Evolutionary conservation across 78 protist species (phyloP).

Genomic region (Speleostelium caveatum): DNA sequence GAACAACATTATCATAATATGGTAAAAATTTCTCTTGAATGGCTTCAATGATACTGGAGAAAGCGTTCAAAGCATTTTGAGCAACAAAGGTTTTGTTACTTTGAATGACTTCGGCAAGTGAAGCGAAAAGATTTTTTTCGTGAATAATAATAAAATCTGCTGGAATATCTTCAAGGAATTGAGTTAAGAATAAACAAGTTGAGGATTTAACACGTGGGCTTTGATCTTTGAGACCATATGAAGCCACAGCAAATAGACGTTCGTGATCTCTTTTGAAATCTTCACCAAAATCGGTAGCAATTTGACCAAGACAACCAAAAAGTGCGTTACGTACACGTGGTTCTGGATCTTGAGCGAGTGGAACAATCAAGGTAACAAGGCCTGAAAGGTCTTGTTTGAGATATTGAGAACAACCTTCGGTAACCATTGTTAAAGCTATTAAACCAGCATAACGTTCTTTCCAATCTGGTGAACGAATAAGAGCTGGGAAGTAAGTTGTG

Average conservation of each 20-base stretch:
- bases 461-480: slow-evolving; percentile 34
- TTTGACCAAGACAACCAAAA: slow-evolving; percentile 91
- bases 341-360: slow-evolving; percentile 85
- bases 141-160: not conserved
- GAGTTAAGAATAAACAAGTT: slow-evolving; percentile 61
- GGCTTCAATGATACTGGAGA: slow-evolving; percentile 57
- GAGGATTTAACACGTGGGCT: slow-evolving; percentile 84
- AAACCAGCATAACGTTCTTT: slow-evolving; percentile 41
- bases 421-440: slow-evolving; percentile 17
- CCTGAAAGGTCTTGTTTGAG: not conserved
- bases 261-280: slow-evolving; percentile 42
- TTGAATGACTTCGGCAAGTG: slow-evolving; percentile 14
- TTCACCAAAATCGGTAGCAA: slow-evolving; percentile 87
- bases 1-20: slow-evolving; percentile 88
- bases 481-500: not conserved
- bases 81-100: not conserved
- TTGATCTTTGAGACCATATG: slow-evolving; percentile 54
- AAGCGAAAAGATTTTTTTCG: not conserved
- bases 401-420: slow-evolving; percentile 52
- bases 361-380: not conserved
- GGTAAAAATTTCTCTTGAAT: slow-evolving; percentile 60
- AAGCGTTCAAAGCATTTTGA: slow-evolving; percentile 67
- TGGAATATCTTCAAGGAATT: slow-evolving; percentile 56
- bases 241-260: slow-evolving; percentile 57
- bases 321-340: slow-evolving; percentile 95